These are phyloP conservation scores for Tympanopsis confertula DNA, from an alignment of 2,329 filamentous ascomycete species.

Conservation along the genomic window DNA sequence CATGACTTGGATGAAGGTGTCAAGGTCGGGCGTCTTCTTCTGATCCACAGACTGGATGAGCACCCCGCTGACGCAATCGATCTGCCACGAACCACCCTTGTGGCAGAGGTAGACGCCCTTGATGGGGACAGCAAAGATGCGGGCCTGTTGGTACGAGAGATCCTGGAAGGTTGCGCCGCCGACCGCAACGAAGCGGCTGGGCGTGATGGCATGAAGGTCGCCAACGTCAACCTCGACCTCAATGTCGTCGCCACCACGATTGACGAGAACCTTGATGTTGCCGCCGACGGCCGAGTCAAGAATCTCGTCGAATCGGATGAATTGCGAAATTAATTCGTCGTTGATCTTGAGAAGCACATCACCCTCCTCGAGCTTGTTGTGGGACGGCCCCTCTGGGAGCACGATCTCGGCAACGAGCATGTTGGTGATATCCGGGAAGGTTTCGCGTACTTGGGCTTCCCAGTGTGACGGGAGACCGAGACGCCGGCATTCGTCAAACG, in stretches of 20 bases:
- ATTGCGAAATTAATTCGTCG: constrained; percentile 82
- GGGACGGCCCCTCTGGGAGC: constrained; percentile 76
- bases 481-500: constrained; percentile 90
- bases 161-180: constrained; percentile 91
- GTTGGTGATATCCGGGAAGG: constrained; percentile 86
- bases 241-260: constrained; percentile 78
- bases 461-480: constrained; percentile 74
- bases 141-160: constrained; percentile 93
- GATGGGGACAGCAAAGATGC: constrained; percentile 83
- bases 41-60: constrained; percentile 87
- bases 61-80: constrained; percentile 89
- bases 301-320: constrained; percentile 81
- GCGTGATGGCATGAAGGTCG: constrained; percentile 87
- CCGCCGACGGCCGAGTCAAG: constrained; percentile 76
- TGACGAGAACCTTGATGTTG: constrained; percentile 69
- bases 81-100: constrained; percentile 84
- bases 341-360: constrained; percentile 92
- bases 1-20: constrained; percentile 84
- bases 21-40: constrained; percentile 75
- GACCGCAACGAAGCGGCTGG: constrained; percentile 88
- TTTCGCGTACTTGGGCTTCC: constrained; percentile 72
- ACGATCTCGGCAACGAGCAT: constrained; percentile 96
- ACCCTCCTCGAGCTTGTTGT: constrained; percentile 81
- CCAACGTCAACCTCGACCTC: constrained; percentile 77
- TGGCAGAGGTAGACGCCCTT: constrained; percentile 93